Base-by-base conservation (phyloP, 2,329 filamentous ascomycete species). In the Neonectria coccinea region DNA sequence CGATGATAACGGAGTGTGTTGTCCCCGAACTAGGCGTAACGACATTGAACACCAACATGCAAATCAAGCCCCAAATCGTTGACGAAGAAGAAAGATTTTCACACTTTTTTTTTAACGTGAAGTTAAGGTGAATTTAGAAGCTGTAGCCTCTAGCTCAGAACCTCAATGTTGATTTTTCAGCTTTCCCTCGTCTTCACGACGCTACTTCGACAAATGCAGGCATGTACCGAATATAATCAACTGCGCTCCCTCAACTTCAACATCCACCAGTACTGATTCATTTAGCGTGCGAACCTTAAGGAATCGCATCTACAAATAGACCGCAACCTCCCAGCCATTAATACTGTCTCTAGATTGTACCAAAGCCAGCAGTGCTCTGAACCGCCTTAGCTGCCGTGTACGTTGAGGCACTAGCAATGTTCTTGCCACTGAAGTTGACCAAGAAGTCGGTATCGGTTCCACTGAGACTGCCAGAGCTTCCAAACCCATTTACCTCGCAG, bases 401-500 rank as follows among this genome's bases (percentile, higher is more conserved):
- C 14, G 78, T 70, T 12, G 67, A 64, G 9, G 83, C 81, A 58
- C 78, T 68, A 4, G 85, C 85, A 68, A 86, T 74, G 67, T 81
- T 84, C 79, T 85, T 84, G 57, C 84, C 83, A 36, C 75, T 72
- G 73, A 87, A 87, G 67, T 82, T 78, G 50, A 71, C 58, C 54
- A 88, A 71, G 76, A 88, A 83, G 48, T 71, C 75, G 3, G 81
- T 80, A 68, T 85, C 83, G 10, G 76, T 70, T 59, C 78, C 74
- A 54, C 45, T 64, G 62, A 83, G 77, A 18, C 68, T 74, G 22
- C 78, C 78, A 6, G 78, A 79, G 69, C 67, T 74, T 39, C 78
- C 78, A 64, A 80, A 82, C n/a, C 78, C 79, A 73, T 88, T 88
- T 42, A 79, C 20, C 76, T 83, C 72, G 75, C 86, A 88, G 36